phyloP scores from a whole-genome alignment of 345 rosid genomes.

The Eutrema yunnanense region DNA sequence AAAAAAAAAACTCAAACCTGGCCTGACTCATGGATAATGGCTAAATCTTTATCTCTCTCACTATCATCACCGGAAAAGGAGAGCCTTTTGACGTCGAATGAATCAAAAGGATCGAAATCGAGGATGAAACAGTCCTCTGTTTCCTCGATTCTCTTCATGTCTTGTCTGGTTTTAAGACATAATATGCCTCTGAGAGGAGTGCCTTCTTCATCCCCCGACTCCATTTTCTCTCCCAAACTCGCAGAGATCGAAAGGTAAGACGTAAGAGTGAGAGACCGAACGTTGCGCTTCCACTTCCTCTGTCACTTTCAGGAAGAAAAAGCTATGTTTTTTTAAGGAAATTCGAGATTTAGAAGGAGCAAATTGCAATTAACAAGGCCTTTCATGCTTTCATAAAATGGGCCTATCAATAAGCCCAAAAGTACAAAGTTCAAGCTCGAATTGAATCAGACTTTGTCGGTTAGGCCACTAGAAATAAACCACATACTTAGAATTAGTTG shows the following conservation, averaged over 20 bases:
- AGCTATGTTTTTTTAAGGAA: no score
- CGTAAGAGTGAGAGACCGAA: neutral
- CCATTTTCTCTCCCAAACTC: neutral
- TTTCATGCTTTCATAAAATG: no score
- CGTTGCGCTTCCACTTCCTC: no score
- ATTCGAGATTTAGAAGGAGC: no score
- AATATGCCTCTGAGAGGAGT: conserved; percentile 31
- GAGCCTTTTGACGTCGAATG: conserved; percentile 4
- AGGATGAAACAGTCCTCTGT: conserved; percentile 56
- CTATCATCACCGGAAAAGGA: neutral
- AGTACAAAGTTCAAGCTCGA: no score
- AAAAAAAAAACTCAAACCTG: conserved; percentile 10
- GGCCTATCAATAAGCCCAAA: no score
- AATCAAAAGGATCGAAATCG: conserved; percentile 48
- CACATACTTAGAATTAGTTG: no score
- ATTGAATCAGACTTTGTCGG: no score
- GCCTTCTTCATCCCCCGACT: neutral
- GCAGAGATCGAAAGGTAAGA: neutral
- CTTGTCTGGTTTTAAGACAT: conserved; percentile 29
- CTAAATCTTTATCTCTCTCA: neutral
- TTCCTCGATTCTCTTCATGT: conserved; percentile 38
- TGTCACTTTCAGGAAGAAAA: no score
- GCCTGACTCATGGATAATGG: conserved; percentile 11
- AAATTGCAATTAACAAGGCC: no score
- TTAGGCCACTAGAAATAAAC: no score